Conservation (phyloP, 441 rosid genomes). For the Croton laevigatus region DNA sequence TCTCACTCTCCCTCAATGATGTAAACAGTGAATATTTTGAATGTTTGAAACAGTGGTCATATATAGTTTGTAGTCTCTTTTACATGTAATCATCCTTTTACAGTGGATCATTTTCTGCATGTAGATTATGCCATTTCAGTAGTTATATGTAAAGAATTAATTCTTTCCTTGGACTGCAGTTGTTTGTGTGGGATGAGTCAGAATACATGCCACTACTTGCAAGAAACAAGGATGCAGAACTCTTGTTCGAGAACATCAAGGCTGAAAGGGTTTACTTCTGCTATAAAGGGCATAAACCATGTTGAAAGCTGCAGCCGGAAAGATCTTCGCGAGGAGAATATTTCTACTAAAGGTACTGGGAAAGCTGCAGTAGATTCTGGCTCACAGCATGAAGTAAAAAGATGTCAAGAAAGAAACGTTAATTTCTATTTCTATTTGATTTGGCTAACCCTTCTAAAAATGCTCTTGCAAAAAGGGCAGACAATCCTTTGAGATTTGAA, state of each 20-base stretch:
- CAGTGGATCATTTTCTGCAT: no score
- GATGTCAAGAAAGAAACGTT: constrained; percentile 9
- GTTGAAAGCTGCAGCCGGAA: constrained; percentile 2
- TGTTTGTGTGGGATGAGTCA: constrained; percentile 56
- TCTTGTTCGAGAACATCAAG: constrained; percentile 50
- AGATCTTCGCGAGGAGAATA: constrained; percentile 6
- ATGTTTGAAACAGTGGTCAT: no score
- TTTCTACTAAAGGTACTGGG: not conserved
- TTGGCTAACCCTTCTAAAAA: constrained; percentile 40
- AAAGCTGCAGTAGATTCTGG: constrained; percentile 1
- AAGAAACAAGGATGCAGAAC: constrained; percentile 55
- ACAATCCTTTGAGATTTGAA: constrained; percentile 44
- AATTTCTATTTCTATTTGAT: constrained; percentile 35
- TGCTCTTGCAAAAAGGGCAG: constrained; percentile 36
- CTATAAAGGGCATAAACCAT: constrained; percentile 16
- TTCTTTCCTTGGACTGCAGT: constrained; percentile 30
- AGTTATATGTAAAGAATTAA: not conserved
- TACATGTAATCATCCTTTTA: no score
- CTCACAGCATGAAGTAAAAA: constrained; percentile 14
- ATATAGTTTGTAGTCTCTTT: no score
- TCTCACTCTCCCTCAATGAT: no score
- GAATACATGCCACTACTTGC: constrained; percentile 47
- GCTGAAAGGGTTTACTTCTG: constrained; percentile 43
- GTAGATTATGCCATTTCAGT: not conserved
- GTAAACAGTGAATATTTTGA: no score